These are phyloP conservation scores for Ophiorrhiza pumila DNA, from an alignment of 257 asterid genomes.

Conservation along the genomic window DNA sequence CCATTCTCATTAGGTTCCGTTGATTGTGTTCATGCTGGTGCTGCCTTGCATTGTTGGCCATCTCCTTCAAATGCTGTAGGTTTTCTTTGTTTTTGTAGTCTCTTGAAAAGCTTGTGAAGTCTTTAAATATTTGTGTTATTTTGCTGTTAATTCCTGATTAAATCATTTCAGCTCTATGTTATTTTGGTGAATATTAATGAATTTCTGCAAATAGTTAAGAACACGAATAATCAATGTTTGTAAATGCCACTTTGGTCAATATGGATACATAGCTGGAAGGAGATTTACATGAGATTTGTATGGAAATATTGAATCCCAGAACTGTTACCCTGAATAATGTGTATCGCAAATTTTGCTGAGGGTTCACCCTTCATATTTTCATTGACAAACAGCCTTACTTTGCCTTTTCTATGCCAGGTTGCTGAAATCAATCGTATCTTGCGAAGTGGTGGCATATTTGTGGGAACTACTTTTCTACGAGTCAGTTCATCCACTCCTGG, in stretches of 20 bases:
- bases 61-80: conserved; percentile 93
- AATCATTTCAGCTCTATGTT: not conserved
- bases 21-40: conserved; percentile 98
- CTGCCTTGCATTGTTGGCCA: conserved; percentile 99
- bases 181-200: not conserved
- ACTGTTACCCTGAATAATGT: not conserved
- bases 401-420: conserved; percentile 35
- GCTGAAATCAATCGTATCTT: conserved; percentile 88
- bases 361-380: not conserved
- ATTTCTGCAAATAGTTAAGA: not conserved
- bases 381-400: not conserved
- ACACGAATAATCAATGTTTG: not conserved
- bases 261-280: not conserved
- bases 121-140: not conserved
- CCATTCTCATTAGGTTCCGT: conserved; percentile 84
- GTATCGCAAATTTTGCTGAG: not conserved
- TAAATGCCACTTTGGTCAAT: not conserved
- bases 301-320: not conserved
- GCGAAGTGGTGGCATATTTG: conserved; percentile 83
- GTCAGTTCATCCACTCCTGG: conserved; percentile 63
- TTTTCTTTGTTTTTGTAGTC: not conserved
- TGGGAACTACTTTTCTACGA: conserved; percentile 87
- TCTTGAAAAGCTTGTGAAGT: not conserved
- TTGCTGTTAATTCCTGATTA: not conserved
- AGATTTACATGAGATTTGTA: not conserved